phyloP scores from a whole-genome alignment of 108 stramenopile species.

The Discostella stelligeroides region DNA sequence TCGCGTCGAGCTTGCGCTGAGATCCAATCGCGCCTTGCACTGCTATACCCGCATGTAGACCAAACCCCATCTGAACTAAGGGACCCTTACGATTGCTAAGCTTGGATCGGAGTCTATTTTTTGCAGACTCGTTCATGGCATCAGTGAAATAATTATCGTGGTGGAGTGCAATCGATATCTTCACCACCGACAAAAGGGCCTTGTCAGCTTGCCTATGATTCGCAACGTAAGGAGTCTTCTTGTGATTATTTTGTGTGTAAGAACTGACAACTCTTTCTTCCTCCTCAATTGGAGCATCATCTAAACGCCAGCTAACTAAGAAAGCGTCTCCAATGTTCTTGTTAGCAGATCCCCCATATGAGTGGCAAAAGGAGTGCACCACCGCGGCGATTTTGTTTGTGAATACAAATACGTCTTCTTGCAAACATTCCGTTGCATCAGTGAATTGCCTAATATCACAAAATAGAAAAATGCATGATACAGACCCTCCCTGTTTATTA shows the following conservation, averaged over 20 bases:
- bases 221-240: constrained; percentile 23
- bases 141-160: constrained; percentile 75
- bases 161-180: constrained; percentile 80
- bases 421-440: constrained; percentile 92
- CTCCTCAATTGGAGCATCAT: constrained; percentile 41
- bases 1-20: constrained; percentile 92
- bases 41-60: constrained; percentile 93
- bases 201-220: constrained; percentile 82
- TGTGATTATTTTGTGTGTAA: background rate
- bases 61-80: constrained; percentile 90
- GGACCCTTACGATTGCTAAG: constrained; percentile 79
- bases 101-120: constrained; percentile 60
- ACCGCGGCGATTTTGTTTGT: constrained; percentile 92
- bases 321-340: constrained; percentile 98
- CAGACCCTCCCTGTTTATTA: constrained; percentile 71
- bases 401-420: constrained; percentile 96
- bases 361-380: constrained; percentile 84
- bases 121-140: constrained; percentile 60
- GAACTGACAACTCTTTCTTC: constrained; percentile 17
- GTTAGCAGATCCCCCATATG: constrained; percentile 84
- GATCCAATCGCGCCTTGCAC: constrained; percentile 97
- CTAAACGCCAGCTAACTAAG: constrained; percentile 84
- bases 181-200: constrained; percentile 81
- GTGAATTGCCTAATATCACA: constrained; percentile 96
- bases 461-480: constrained; percentile 91